Percentiles rank a stretch among this genome's conserved stretches.
Evolutionary conservation across 768 basidiomycete genomes (phyloP).

Genomic region (Hebeloma cylindrosporum): DNA sequence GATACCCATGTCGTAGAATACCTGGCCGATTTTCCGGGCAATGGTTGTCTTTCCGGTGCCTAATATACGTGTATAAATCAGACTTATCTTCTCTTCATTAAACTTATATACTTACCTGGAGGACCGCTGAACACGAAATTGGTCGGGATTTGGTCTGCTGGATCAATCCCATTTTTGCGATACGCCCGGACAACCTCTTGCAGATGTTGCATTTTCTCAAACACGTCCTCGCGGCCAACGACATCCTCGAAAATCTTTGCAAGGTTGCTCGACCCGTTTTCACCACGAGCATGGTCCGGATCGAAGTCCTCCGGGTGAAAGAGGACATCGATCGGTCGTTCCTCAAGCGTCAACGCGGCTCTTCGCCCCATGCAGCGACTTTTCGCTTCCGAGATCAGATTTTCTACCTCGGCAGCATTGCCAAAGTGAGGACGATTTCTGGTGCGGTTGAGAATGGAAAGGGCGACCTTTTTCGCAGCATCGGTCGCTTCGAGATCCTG

Average conservation of each 20-base stretch:
- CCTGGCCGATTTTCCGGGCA: constrained; percentile 60
- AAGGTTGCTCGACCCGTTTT: constrained; percentile 50
- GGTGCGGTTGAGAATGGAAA: constrained; percentile 43
- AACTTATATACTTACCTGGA: constrained; percentile 46
- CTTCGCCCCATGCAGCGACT: too few species aligned
- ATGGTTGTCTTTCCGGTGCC: constrained; percentile 67
- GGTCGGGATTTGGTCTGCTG: constrained; percentile 57
- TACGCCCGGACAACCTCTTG: constrained; percentile 53
- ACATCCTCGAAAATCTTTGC: constrained; percentile 60
- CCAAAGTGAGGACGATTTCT: constrained; percentile 61
- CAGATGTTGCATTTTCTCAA: constrained; percentile 48
- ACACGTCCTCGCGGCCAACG: constrained; percentile 56
- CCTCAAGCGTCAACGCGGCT: constrained; percentile 18
- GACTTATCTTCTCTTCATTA: too few species aligned
- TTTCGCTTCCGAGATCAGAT: constrained; percentile 54
- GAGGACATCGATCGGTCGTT: constrained; percentile 37
- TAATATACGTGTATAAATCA: constrained; percentile 19
- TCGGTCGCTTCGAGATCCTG: constrained; percentile 60
- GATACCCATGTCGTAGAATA: constrained; percentile 65
- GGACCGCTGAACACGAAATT: constrained; percentile 75
- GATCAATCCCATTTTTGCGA: constrained; percentile 42
- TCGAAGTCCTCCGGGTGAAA: constrained; percentile 64
- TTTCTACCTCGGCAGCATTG: constrained; percentile 65
- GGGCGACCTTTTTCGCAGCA: constrained; percentile 55
- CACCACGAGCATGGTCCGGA: constrained; percentile 51